Evolutionary conservation across 2,329 filamentous ascomycete genomes (phyloP).

Genomic region (Purpureocillium takamizusanense): DNA sequence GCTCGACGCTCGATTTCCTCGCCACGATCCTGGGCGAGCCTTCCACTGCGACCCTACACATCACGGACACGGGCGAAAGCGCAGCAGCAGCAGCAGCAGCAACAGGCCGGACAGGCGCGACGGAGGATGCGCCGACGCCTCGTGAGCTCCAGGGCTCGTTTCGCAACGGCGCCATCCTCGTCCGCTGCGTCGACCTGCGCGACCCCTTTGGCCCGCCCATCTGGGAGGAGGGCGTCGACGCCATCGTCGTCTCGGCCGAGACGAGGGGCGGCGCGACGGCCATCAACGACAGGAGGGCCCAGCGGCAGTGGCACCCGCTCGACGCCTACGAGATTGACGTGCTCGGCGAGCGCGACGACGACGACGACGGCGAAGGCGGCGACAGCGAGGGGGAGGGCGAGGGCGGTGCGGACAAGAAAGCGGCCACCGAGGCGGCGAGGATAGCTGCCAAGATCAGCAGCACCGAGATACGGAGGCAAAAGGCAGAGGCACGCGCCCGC

Average conservation of each 20-base stretch:
- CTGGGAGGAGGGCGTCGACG: conserved; percentile 67
- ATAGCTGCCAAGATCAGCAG: conserved; percentile 88
- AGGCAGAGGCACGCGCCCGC: conserved; percentile 21
- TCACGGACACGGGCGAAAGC: too few species aligned
- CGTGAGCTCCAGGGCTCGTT: conserved; percentile 38
- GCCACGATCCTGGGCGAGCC: conserved; percentile 44
- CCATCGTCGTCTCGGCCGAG: conserved; percentile 79
- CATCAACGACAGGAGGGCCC: conserved; percentile 73
- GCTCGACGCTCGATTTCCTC: conserved; percentile 63
- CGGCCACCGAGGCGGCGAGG: conserved; percentile 29
- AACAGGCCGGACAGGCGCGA: too few species aligned
- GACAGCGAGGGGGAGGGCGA: conserved; percentile 25
- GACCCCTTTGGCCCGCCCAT: conserved; percentile 89
- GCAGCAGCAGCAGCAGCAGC: too few species aligned
- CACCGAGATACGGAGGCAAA: conserved; percentile 62
- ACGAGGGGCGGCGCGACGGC: conserved; percentile 74
- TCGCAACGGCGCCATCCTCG: conserved; percentile 47
- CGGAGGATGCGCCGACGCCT: conserved; percentile 1
- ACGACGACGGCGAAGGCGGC: conserved; percentile 23
- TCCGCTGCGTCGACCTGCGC: conserved; percentile 77
- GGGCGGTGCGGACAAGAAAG: too few species aligned
- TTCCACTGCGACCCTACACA: conserved; percentile 19
- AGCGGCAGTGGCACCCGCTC: conserved; percentile 66
- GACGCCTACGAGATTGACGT: conserved; percentile 87
- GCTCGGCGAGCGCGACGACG: conserved; percentile 53